phyloP scores from a whole-genome alignment of 495 filamentous ascomycete species.

The Penicillium paradoxum region DNA sequence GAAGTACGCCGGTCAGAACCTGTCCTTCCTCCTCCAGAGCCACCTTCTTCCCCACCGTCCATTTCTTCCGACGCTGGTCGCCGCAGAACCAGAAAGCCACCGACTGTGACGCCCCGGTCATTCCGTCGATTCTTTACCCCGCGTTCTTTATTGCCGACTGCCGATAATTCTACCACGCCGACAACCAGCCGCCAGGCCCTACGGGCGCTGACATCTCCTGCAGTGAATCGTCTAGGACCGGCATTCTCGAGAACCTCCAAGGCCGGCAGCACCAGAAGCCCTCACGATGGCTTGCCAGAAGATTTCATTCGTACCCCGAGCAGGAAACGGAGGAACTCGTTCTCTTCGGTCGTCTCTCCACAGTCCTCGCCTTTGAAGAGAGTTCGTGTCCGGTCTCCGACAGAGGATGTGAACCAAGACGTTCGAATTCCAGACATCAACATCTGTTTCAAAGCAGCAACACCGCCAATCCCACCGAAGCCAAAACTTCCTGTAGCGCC shows the following conservation, averaged over 20 bases:
- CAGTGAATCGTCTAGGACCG: slow-evolving; percentile 52
- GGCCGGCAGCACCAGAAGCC: slow-evolving; percentile 24
- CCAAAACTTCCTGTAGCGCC: slow-evolving; percentile 28
- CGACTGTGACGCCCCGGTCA: slow-evolving; percentile 64
- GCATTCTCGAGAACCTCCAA: slow-evolving; percentile 42
- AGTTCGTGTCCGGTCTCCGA: slow-evolving; percentile 30
- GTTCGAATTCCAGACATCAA: slow-evolving; percentile 30
- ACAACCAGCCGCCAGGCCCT: slow-evolving; percentile 60
- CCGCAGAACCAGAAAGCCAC: slow-evolving; percentile 44
- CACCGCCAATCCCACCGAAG: slow-evolving; percentile 15
- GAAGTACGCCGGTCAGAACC: slow-evolving; percentile 42
- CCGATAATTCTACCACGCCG: slow-evolving; percentile 38
- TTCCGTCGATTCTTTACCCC: slow-evolving; percentile 86
- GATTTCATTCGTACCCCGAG: slow-evolving; percentile 34
- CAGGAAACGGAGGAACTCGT: slow-evolving; percentile 42
- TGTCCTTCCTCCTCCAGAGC: slow-evolving; percentile 33
- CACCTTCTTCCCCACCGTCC: slow-evolving; percentile 45
- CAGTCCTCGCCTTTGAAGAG: slow-evolving; percentile 53
- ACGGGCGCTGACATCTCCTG: slow-evolving; percentile 61
- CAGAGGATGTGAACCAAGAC: slow-evolving; percentile 30
- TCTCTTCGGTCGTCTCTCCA: slow-evolving; percentile 47
- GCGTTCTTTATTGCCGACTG: slow-evolving; percentile 40
- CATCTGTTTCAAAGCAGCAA: slow-evolving; percentile 15
- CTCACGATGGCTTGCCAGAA: slow-evolving; percentile 25
- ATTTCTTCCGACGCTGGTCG: slow-evolving; percentile 41